Base-by-base conservation (phyloP, 2,329 filamentous ascomycete species). In the Grosmannia huntii region DNA sequence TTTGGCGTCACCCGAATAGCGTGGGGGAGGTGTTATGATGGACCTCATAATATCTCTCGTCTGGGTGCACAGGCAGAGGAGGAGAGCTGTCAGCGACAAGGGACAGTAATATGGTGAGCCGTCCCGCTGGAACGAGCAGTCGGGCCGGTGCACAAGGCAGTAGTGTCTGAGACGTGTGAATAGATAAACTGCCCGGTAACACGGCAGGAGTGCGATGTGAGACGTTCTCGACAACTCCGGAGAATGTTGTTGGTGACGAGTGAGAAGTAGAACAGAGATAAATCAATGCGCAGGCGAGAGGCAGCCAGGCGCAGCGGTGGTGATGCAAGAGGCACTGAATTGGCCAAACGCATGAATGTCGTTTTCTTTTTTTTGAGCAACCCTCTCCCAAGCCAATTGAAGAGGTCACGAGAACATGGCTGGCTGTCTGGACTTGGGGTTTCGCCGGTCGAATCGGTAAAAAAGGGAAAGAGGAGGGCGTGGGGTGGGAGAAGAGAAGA, bases 11-110 rank as follows among this genome's bases (percentile, higher is more conserved):
- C 66, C 68, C 56, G 68, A 66, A 62, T 71, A 70, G 60, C 41
- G 71, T 66, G 62, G 71, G 62, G 60, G 48, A 44, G 57, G 33
- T 33, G 57, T 56, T 48, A 76, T 67, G 61, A 75, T 66, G 57
- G 72, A 74, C 68, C 72, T 72, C 73, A 76, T 76, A 66, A 64
- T 71, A 66, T 63, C 28, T 36, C 23, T 21, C 25, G 12, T 28
- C 11, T n/a, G 54, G 10, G 38, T 14, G 11, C 23, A 57, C 48
- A 21, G n/a, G 49, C 33, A 48, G 31, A 53, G 12, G 55, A 44
- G 16, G 44, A 9, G 25, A 31, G 19, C 23, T 23, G 36, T 25
- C 25, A 49, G n/a, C 44, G 23, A 27, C 21, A 27, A 21, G 10
- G 46, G 4, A 27, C 16, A 21, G 21, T 21, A 4, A 27, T 49